Evolutionary conservation across 2,329 filamentous ascomycete species (phyloP), one percentile per base, ranked within the genome.

Genomic region (Passalora sequoiae): DNA sequence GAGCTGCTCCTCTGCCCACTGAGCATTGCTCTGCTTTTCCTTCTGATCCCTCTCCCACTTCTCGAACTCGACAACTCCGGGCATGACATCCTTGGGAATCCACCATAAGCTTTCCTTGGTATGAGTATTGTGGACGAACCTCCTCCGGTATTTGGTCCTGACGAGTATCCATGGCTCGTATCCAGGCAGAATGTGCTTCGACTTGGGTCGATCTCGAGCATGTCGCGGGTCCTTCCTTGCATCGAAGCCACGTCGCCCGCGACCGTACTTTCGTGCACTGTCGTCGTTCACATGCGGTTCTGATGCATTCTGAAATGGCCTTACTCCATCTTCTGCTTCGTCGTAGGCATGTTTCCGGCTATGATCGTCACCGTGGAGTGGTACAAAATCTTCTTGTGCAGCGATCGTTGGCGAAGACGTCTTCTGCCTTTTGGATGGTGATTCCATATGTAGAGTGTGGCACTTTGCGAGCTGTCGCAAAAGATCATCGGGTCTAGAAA

Each of bases 41-140:
- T 67, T 83, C 46, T 79, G 77, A 53, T 83, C 80, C 62, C 84
- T 80, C 64, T 95, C 88, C 43, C 87, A 70, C 17, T 69, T 68
- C 58, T 84, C 80, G 41, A 92, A 86, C 10, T 81, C 78, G 3
- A 77, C 62, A 1, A 83, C 77, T 0, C 80, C 88, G 47, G 84
- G 81, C 75, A 89, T 83, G 25, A 98, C 74, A 62, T 92, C 83
- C 43, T 87, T 80, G 0, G 92, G 92, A 57, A 96, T 92, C 59
- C 88, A 88, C 92, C 94, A 98, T 65, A 89, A 89, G 65, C 89
- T 97, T 54, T 89, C 77, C 27, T 91, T 86, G 53, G 91, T 95
- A 41, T 77, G 76, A 0, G 82, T 78, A 55, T 98, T 95, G 69
- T 94, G 86, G 2, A 89, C 89, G 60, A 98, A 98, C 40, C 89